These are phyloP conservation scores for Thermothelomyces thermophilus DNA, from an alignment of 2,329 filamentous ascomycete genomes.

Conservation along the genomic window DNA sequence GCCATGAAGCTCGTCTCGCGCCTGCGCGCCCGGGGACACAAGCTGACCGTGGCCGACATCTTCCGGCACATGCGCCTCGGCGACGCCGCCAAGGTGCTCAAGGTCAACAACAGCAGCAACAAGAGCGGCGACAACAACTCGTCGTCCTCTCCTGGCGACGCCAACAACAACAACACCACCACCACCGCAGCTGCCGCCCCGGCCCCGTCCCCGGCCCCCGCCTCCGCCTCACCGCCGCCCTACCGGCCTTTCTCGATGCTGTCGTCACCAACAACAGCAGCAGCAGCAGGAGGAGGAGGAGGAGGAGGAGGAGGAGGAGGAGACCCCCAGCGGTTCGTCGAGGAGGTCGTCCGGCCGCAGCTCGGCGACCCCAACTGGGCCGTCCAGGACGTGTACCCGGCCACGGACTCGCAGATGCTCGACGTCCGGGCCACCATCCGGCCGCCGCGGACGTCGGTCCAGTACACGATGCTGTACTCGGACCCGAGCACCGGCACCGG, in stretches of 20 bases:
- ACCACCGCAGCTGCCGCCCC: too few species aligned
- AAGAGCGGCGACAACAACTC: too few species aligned
- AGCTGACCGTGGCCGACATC: slow-evolving; percentile 42
- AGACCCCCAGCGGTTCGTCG: slow-evolving; percentile 39
- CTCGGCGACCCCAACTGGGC: slow-evolving; percentile 45
- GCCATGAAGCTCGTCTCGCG: slow-evolving; percentile 38
- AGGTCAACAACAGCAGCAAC: slow-evolving; percentile 18
- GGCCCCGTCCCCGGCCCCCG: too few species aligned
- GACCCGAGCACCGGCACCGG: slow-evolving; percentile 30
- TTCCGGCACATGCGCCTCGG: slow-evolving; percentile 32
- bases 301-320: too few species aligned
- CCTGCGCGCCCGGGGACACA: slow-evolving; percentile 35
- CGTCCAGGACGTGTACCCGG: slow-evolving; percentile 23
- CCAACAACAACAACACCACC: too few species aligned
- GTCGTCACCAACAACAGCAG: slow-evolving; percentile 24
- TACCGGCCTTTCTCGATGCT: slow-evolving; percentile 45
- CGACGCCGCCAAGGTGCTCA: slow-evolving; percentile 22
- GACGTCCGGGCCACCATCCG: slow-evolving; percentile 16
- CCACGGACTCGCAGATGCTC: slow-evolving; percentile 22
- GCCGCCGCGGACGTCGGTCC: slow-evolving; percentile 47
- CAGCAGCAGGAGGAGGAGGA: too few species aligned
- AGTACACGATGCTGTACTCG: slow-evolving; percentile 60
- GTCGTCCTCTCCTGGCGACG: too few species aligned
- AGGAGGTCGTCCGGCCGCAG: slow-evolving; percentile 43
- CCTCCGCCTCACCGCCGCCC: too few species aligned